Percentiles rank a stretch among this genome's conserved stretches.
phyloP scores from a whole-genome alignment of 208 protist genomes.

The Trypanosomatidae sp. region DNA sequence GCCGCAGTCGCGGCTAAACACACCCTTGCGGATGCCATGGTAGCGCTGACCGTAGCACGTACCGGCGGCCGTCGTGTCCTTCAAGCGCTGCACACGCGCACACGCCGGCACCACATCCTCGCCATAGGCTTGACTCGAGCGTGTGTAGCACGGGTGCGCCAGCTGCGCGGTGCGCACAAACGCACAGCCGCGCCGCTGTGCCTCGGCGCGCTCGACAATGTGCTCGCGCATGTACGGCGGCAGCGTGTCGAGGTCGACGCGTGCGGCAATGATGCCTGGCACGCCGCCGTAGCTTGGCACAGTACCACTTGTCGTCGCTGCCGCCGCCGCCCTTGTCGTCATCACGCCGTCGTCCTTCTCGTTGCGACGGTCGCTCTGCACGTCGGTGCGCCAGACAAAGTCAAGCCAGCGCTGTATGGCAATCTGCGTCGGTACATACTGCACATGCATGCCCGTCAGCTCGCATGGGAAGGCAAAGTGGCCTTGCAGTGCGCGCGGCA shows the following conservation, averaged over 20 bases:
- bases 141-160: slow-evolving; percentile 72
- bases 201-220: slow-evolving; percentile 27
- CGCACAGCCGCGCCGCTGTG: slow-evolving; percentile 5
- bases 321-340: too few species aligned
- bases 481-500: slow-evolving; percentile 61
- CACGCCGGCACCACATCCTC: slow-evolving; percentile 39
- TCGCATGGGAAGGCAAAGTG: slow-evolving; percentile 75
- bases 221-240: slow-evolving; percentile 39
- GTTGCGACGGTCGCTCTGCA: too few species aligned
- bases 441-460: slow-evolving; percentile 37
- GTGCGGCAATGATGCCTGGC: slow-evolving; percentile 46
- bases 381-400: slow-evolving; percentile 81
- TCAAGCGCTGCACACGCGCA: slow-evolving; percentile 49
- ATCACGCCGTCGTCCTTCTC: slow-evolving; percentile 59
- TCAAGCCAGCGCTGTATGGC: slow-evolving; percentile 58
- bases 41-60: slow-evolving; percentile 68
- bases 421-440: slow-evolving; percentile 37
- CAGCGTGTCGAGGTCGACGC: slow-evolving; percentile 41
- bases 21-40: slow-evolving; percentile 45
- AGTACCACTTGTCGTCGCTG: neutral
- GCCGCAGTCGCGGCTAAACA: slow-evolving; percentile 29
- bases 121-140: slow-evolving; percentile 56
- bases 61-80: slow-evolving; percentile 35
- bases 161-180: slow-evolving; percentile 12
- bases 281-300: slow-evolving; percentile 41